Conservation (phyloP, 2,329 filamentous ascomycete species). For the Alternaria angustiovoidea region DNA sequence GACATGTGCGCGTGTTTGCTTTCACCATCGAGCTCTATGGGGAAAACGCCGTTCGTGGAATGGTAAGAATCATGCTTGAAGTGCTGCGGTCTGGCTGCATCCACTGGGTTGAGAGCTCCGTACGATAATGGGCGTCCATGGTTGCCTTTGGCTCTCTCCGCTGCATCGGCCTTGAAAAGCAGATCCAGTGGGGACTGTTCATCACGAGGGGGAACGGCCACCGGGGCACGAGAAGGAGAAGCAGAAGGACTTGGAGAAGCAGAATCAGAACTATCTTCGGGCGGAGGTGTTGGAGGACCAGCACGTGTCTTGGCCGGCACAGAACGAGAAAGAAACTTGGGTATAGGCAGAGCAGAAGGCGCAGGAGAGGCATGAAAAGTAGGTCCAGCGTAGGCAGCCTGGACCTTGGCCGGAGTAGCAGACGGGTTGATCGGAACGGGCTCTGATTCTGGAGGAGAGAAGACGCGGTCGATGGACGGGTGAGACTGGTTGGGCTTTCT, state of each 20-base stretch:
- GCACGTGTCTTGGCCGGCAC: slow-evolving; percentile 63
- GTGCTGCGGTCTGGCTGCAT: slow-evolving; percentile 37
- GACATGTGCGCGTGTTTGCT: slow-evolving; percentile 29
- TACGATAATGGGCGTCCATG: slow-evolving; percentile 51
- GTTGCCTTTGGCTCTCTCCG: slow-evolving; percentile 72
- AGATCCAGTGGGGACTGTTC: slow-evolving; percentile 84
- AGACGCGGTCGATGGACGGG: slow-evolving; percentile 38
- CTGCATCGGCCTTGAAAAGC: slow-evolving; percentile 86
- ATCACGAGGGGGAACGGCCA: slow-evolving; percentile 52
- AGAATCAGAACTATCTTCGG: slow-evolving; percentile 56
- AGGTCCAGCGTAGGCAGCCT: slow-evolving; percentile 81
- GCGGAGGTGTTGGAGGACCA: slow-evolving; percentile 59
- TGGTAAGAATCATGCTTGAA: slow-evolving; percentile 56
- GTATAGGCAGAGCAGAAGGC: slow-evolving; percentile 86
- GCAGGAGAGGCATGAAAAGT: slow-evolving; percentile 96
- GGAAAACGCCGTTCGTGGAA: slow-evolving; percentile 66
- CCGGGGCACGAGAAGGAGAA: slow-evolving; percentile 61
- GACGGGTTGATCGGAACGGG: slow-evolving; percentile 24
- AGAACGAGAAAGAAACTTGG: slow-evolving; percentile 84
- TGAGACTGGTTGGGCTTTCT: slow-evolving; percentile 46
- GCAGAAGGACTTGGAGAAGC: slow-evolving; percentile 55
- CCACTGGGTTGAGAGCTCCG: slow-evolving; percentile 24
- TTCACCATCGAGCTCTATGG: slow-evolving; percentile 69
- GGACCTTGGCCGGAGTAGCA: slow-evolving; percentile 47
- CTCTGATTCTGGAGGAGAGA: slow-evolving; percentile 41